Evolutionary conservation across 2,329 filamentous ascomycete species (phyloP).

Genomic region (Cryphonectria radicalis): DNA sequence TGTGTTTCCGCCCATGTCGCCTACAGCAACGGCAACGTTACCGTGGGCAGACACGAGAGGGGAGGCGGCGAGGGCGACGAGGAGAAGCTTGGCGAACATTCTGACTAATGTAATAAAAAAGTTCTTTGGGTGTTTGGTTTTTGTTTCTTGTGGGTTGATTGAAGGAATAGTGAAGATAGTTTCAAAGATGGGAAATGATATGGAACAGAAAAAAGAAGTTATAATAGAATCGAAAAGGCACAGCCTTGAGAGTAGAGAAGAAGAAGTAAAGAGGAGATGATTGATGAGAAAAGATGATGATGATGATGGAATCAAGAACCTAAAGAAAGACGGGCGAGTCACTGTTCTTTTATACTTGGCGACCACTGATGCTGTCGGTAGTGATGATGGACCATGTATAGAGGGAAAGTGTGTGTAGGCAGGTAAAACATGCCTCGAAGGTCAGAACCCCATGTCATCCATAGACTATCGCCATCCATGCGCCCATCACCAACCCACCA

Average conservation of each 20-base stretch:
- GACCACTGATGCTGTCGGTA: background rate
- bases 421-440: background rate
- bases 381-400: background rate
- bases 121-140: too few species aligned
- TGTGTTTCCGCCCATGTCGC: slow-evolving; percentile 46
- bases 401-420: background rate
- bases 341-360: slow-evolving; percentile 20
- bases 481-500: slow-evolving; percentile 9
- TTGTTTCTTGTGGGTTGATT: background rate
- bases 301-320: background rate
- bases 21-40: slow-evolving; percentile 38
- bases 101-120: slow-evolving; percentile 15
- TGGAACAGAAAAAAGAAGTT: too few species aligned
- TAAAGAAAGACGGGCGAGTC: background rate
- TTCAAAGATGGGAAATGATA: background rate
- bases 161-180: background rate
- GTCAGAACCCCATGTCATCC: background rate
- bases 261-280: slow-evolving; percentile 19
- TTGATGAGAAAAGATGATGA: slow-evolving; percentile 7
- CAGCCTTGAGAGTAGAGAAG: slow-evolving; percentile 24
- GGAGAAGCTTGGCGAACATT: slow-evolving; percentile 37
- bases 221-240: slow-evolving; percentile 24
- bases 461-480: slow-evolving; percentile 7
- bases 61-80: slow-evolving; percentile 36
- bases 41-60: slow-evolving; percentile 40